phyloP scores from a whole-genome alignment of 192 early-diverging fungal genomes.

The Umbelopsis sp. region DNA sequence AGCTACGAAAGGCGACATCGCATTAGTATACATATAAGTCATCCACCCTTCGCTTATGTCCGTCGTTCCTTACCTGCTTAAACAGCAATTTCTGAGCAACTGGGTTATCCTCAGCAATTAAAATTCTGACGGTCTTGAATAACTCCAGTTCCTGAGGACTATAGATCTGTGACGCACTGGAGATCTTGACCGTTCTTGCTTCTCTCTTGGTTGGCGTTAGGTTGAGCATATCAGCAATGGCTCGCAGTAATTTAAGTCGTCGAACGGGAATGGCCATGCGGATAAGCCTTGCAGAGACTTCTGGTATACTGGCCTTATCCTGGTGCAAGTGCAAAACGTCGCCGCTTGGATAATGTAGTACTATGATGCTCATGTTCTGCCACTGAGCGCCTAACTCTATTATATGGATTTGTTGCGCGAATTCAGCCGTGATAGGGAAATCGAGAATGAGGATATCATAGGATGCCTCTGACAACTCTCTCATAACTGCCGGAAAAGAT shows the following conservation, averaged over 20 bases:
- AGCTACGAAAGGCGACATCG: not conserved
- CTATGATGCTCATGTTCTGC: constrained; percentile 24
- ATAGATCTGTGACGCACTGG: constrained; percentile 20
- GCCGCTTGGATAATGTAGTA: constrained; percentile 29
- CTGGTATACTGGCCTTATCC: not conserved
- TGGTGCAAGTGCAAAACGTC: constrained; percentile 14
- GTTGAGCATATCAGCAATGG: constrained; percentile 43
- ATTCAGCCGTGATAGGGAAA: constrained; percentile 20
- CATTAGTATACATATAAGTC: too few species aligned
- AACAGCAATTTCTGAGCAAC: constrained; percentile 48
- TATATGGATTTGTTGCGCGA: constrained; percentile 8
- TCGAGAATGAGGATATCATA: constrained; percentile 28
- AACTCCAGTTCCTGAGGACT: constrained; percentile 39
- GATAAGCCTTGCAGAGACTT: constrained; percentile 27
- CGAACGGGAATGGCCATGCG: constrained; percentile 46
- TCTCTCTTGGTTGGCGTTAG: constrained; percentile 20
- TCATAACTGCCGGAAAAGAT: not conserved
- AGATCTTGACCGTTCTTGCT: not conserved
- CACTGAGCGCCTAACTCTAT: not conserved
- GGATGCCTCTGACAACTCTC: not conserved
- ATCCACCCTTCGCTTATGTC: too few species aligned
- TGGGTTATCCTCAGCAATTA: constrained; percentile 52
- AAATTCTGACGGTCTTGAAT: constrained; percentile 43
- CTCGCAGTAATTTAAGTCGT: constrained; percentile 41
- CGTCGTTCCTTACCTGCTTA: constrained; percentile 31